These are phyloP conservation scores for Eucalyptus regnans DNA, from an alignment of 345 rosid species.

Conservation along the genomic window DNA sequence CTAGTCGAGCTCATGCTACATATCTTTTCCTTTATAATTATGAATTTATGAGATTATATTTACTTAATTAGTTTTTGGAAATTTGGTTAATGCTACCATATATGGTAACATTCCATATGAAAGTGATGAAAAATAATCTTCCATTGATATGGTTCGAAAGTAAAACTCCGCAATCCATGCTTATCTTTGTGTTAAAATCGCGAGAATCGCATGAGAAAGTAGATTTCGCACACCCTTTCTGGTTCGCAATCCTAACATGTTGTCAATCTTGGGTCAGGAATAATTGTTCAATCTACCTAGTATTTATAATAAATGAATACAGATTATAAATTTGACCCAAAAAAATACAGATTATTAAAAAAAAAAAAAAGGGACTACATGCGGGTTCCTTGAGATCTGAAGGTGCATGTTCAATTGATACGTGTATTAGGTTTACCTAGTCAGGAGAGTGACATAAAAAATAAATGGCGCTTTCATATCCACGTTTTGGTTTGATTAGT, in stretches of 20 bases:
- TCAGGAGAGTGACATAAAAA: not conserved
- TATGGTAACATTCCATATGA: not conserved
- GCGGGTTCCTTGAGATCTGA: not conserved
- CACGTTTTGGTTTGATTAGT: not conserved
- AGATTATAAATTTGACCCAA: too few relatives aligned
- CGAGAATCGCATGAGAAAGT: not conserved
- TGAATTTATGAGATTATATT: not conserved
- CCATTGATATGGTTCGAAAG: not conserved
- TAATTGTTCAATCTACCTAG: not conserved
- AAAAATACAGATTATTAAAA: not conserved
- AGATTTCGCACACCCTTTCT: not conserved
- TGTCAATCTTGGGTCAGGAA: not conserved
- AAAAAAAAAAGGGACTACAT: too few relatives aligned
- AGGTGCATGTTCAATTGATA: not conserved
- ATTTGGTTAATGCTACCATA: not conserved
- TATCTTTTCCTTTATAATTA: not conserved
- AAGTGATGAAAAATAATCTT: not conserved
- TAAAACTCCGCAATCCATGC: not conserved
- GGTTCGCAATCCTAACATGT: too few relatives aligned
- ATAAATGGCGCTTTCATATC: not conserved
- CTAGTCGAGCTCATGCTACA: not conserved
- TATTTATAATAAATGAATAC: not conserved
- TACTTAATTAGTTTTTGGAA: not conserved
- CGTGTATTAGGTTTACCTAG: not conserved
- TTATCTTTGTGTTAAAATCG: not conserved